Base-by-base conservation (phyloP, 2,329 filamentous ascomycete species). In the Arthrobotrys musiformis region DNA sequence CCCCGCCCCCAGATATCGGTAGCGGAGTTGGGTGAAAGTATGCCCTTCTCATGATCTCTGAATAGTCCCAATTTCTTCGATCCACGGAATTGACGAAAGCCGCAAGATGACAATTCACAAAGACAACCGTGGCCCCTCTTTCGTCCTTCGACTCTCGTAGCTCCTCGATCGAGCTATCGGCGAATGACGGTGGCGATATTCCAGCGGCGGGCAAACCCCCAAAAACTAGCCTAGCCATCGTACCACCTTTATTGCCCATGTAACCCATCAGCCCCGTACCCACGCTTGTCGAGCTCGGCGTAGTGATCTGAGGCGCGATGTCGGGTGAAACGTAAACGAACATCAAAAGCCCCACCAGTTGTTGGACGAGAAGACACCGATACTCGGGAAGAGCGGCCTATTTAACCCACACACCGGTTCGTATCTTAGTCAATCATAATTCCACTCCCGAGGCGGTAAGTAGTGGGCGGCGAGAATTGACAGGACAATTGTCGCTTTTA, bases 201-300 rank as follows among this genome's bases (percentile, higher is more conserved):
- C 74, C 74, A 13, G 74, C 74, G 3, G 74, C 74, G 9, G 74
- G 74, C 8, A 78, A 15, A 0, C 74, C 74, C 1, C 94, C 95
- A 0, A 99, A 85, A 0, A 99, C 86, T 2, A 99, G 85, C 19
- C 94, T 89, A 2, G 92, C 91, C 2, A 91, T 89, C 0, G 97
- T 91, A 2, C 92, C 94, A 0, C 95, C 95, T 83, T 99, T 99
- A 83, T 99, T 99, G 8, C 95, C 95, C 85, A 97, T 91, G 82
- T 97, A 97, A 0, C 94, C 94, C 84, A 96, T 89, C 48, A 98
- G 84, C 0, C 95, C 95, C 0, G 95, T 99, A 0, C 94, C 94
- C 6, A 98, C 91, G 70, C 89, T 91, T 3, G 90, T 90, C 1
- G 91, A 93, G 83, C 92, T 96, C 80, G 97, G 89, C 58, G 92